Evolutionary conservation across 441 rosid genomes (phyloP).

Genomic region (Gossypium trilobum): DNA sequence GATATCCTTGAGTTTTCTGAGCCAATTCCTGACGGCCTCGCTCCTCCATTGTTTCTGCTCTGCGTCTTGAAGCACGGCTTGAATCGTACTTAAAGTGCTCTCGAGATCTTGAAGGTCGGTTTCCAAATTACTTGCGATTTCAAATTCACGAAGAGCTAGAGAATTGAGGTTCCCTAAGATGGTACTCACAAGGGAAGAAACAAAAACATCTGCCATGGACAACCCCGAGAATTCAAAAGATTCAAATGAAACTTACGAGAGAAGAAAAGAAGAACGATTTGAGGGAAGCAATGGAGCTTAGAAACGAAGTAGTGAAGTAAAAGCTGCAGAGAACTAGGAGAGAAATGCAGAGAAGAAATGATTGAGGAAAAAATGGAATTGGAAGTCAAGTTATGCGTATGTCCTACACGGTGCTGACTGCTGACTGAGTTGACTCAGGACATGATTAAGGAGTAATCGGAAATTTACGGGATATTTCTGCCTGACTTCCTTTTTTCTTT

Average conservation of each 20-base stretch:
- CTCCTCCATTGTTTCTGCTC: slow-evolving; percentile 11
- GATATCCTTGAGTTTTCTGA: slow-evolving; percentile 5
- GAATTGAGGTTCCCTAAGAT: slow-evolving; percentile 7
- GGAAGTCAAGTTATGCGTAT: neutral
- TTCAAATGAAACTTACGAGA: neutral
- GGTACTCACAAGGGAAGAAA: slow-evolving; percentile 2
- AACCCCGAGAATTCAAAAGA: neutral
- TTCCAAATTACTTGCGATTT: neutral
- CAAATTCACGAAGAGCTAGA: neutral
- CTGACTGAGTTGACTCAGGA: neutral
- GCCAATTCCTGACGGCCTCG: neutral
- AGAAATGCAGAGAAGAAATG: neutral
- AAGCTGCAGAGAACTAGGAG: neutral
- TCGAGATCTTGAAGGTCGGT: neutral
- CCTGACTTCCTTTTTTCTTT: neutral
- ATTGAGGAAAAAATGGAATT: neutral
- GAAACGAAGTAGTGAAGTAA: neutral
- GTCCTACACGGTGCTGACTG: neutral
- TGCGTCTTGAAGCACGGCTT: slow-evolving; percentile 10
- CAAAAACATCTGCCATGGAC: slow-evolving; percentile 1
- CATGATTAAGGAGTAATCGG: neutral
- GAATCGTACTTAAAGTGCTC: slow-evolving; percentile 6
- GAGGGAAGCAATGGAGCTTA: neutral
- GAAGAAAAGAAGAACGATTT: neutral
- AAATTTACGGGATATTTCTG: neutral